Evolutionary conservation across 257 asterid species (phyloP), one percentile per base, ranked within the genome.

Genomic region (Solanum medicagineum): DNA sequence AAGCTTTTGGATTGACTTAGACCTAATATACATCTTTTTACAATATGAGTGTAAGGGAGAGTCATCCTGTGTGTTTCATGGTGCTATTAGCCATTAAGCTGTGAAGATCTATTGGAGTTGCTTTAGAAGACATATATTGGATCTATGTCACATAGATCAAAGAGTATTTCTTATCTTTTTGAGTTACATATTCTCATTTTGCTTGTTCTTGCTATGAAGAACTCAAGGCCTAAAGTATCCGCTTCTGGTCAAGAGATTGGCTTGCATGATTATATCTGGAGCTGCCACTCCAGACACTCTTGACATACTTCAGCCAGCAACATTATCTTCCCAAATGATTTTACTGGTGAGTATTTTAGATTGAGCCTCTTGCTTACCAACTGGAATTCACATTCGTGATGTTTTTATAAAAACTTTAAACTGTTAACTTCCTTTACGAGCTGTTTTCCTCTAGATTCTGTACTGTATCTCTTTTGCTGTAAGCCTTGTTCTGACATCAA

Each of bases 181-280:
- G 42, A 49, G 60, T 22, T 56, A 24, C 60, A 47, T 49, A 47
- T 49, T 47, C 22, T 47, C 22, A 75, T 49, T 75, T 75, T 47
- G 8, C 81, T 75, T 75, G 44, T 47, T 49, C 15, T 36, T 57
- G 74, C 75, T 86, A 85, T 91, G 88, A 90, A 95, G 98, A 90
- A 71, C 84, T 86, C 93, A 91, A 86, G 97, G 98, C 77, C 87
- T 94, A 56, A 94, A 94, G 85, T 96, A 94, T 92, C 98, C 98
- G 29, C 90, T 93, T 84, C 89, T 94, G 9, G 93, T 91, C 87
- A 96, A 96, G 92, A 92, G 97, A 69, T 81, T 93, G 81, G 96
- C 96, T 84, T 92, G 98, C 88, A 92, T 88, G 91, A 91, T 92
- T 84, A 91, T 96, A 73, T 87, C 97, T 65, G 93, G 91, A 75